Evolutionary conservation across 495 filamentous ascomycete species (phyloP), one percentile per base, ranked within the genome.

Genomic region (Venustampulla echinocandica): DNA sequence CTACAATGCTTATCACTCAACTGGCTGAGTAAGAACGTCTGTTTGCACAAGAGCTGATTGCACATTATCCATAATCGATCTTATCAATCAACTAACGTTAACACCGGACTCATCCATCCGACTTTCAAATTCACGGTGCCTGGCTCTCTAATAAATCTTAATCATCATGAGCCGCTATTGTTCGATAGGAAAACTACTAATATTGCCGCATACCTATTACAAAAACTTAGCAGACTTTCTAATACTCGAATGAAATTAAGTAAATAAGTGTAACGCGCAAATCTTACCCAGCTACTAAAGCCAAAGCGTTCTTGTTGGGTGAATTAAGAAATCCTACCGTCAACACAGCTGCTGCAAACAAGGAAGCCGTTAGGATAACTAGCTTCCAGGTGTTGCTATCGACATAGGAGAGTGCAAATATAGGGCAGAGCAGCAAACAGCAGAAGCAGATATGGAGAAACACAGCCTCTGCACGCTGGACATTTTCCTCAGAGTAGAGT

Each of bases 361-460:
- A 37, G 28, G n/a, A 42, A 20, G 21, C 20, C 20, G 38, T 20
- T 22, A 49, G 21, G 28, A 49, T 20, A 24, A 49, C 39, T 21
- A 49, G 47, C 47, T 49, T 49, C 47, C 47, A 49, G 15, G 35
- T 35, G 18, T 44, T 49, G 39, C 47, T 49, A 10, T 23, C 10
- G 14, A 49, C 14, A 37, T 43, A 49, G 14, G 38, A 42, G 20
- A 49, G 47, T 13, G 23, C 47, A 2, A 38, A 14, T 9, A 49
- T 28, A 35, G 47, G 38, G 21, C 47, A 42, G 21, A 49, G 22
- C 47, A 49, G 25, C 39, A 49, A 49, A 34, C 17, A 25, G 32
- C 47, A 49, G 30, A 49, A 49, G 47, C 38, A 21, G 10, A 23
- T 19, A 28, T 49, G 25, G 47, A 49, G 25, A 27, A 49, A 43